Evolutionary conservation across 345 rosid species (phyloP), one percentile per base, ranked within the genome.

Genomic region (Euclidium syriacum): DNA sequence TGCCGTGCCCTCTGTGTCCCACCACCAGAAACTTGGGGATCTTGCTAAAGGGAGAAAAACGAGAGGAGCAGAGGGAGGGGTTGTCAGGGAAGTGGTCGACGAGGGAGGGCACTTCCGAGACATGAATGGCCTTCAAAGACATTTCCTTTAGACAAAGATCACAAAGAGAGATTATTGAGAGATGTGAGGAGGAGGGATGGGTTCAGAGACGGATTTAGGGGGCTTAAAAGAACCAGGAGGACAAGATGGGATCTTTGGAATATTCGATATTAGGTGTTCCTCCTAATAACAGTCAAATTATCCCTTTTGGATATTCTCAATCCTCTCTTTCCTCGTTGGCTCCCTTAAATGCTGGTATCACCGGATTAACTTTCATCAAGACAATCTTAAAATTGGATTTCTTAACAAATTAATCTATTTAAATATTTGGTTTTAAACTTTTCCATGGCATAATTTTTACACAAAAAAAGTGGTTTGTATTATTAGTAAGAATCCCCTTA

Each of bases 1-100:
- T 92, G 14, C 97, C 98, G 49, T 76, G 77, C 2, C 98, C 98
- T 69, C 98, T 79, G 48, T 92, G 98, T 4, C 98, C 98, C 11
- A 83, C 52, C 40, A 92, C 94, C 78, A 84, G 16, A 73, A 92
- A 92, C 87, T 81, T 80, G 1, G 91, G 79, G 24, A 71, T 43
- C 77, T 60, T 77, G 38, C n/a, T n/a, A 40, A 70, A 27, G 44
- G 68, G 5, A 51, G 83, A 52, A 49, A 78, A 74, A 30, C 77
- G 75, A 36, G 80, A 25, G 48, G 85, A 62, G 73, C 29, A 52
- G 52, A 80, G 65, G 34, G 90, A 76, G 12, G 82, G 74, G 58
- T 73, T 75, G 7, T 81, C 85, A 0, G 78, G 81, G 48, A 86
- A 84, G 10, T 80, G 84, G 72, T 89, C 88, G 52, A 85, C 88